Percentiles rank a stretch among this genome's conserved stretches.
phyloP scores from a whole-genome alignment of 192 early-diverging fungal species.

The Coemansia sp. region DNA sequence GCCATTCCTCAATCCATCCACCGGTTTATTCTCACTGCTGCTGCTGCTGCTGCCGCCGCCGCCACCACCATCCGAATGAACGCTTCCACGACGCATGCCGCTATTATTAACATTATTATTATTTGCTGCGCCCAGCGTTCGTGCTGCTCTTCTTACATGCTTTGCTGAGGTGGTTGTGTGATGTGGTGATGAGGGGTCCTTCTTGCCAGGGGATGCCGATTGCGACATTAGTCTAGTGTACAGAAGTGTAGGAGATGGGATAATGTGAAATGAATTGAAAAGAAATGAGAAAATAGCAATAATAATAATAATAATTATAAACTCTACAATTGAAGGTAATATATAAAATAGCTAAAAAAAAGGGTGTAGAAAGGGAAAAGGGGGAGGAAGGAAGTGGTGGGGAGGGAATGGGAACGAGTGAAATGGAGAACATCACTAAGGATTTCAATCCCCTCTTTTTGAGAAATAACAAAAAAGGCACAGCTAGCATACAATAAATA shows the following conservation, averaged over 20 bases:
- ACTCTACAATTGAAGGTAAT: no score
- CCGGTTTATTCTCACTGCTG: neutral
- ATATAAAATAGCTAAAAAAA: no score
- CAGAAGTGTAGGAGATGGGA: neutral
- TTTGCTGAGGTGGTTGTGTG: slow-evolving; percentile 15
- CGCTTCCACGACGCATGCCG: neutral
- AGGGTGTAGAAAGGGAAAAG: no score
- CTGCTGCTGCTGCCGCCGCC: no score
- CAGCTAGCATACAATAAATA: no score
- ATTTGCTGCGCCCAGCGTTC: slow-evolving; percentile 23
- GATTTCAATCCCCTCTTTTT: no score
- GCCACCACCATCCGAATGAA: neutral
- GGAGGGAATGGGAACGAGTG: no score
- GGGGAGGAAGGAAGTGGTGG: no score
- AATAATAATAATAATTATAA: neutral
- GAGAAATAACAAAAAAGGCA: no score
- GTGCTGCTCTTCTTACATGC: slow-evolving; percentile 40
- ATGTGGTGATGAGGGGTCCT: neutral
- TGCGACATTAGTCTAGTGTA: neutral
- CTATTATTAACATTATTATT: neutral
- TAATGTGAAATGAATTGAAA: no score
- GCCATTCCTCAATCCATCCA: neutral
- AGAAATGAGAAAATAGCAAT: neutral
- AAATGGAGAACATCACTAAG: no score
- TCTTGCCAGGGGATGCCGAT: neutral